Evolutionary conservation across 2,329 filamentous ascomycete genomes (phyloP).

Genomic region (Intubia oerlemansii): DNA sequence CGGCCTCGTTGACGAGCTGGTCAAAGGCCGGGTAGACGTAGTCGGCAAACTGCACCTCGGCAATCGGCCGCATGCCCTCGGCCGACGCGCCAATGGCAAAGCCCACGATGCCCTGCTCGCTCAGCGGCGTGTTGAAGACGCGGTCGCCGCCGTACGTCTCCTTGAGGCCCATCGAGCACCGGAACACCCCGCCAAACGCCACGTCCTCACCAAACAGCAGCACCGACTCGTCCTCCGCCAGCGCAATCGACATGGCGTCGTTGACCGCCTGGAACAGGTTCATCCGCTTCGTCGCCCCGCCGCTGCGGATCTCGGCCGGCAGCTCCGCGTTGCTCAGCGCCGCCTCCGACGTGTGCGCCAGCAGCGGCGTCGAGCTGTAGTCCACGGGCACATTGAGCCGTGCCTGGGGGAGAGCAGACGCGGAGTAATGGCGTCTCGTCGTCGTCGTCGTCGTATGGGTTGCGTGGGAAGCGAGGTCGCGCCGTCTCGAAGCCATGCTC

Average conservation of each 20-base stretch:
- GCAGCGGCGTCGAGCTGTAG: conserved; percentile 60
- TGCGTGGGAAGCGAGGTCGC: too few species aligned
- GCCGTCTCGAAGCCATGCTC: too few species aligned
- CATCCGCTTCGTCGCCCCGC: conserved; percentile 54
- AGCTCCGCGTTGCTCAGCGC: conserved; percentile 55
- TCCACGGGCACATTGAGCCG: conserved; percentile 71
- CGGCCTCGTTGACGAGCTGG: conserved; percentile 82
- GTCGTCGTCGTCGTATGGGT: too few species aligned
- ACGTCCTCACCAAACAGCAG: conserved; percentile 93
- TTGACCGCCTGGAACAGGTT: conserved; percentile 94
- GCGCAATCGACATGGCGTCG: conserved; percentile 61
- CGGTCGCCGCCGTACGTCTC: conserved; percentile 71
- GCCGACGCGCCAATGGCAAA: conserved; percentile 82
- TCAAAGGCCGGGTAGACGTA: conserved; percentile 89
- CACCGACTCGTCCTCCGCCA: conserved; percentile 67
- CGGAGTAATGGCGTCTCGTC: conserved; percentile 28
- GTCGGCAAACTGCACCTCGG: conserved; percentile 91
- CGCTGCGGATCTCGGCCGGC: conserved; percentile 38
- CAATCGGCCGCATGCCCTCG: conserved; percentile 79
- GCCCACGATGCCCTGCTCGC: conserved; percentile 84
- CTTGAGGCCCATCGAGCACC: conserved; percentile 78
- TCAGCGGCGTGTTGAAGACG: conserved; percentile 91
- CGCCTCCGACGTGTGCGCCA: conserved; percentile 58
- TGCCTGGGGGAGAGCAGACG: conserved; percentile 31
- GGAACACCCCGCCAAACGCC: conserved; percentile 88